Percentiles rank a stretch among this genome's conserved stretches.
Evolutionary conservation across 2,329 filamentous ascomycete genomes (phyloP).

Genomic region (Colletotrichum shisoi): DNA sequence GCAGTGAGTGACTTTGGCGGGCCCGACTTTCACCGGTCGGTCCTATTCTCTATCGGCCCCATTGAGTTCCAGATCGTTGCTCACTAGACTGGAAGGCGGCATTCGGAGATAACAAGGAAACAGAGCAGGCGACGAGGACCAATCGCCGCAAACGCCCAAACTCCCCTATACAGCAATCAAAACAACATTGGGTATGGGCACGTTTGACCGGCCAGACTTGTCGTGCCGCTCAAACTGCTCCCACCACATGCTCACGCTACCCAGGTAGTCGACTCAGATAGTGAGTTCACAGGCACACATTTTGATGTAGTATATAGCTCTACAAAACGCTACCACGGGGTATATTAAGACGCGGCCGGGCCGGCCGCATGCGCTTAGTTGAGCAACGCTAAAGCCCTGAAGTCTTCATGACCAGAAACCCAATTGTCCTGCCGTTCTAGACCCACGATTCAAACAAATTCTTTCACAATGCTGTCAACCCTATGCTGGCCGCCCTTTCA

Average conservation of each 20-base stretch:
- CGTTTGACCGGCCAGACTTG: background rate
- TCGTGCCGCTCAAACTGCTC: too few relatives aligned
- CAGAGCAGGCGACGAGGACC: background rate
- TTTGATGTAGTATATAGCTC: slow-evolving; percentile 31
- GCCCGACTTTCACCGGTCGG: slow-evolving; percentile 34
- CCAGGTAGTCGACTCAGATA: background rate
- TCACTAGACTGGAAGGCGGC: slow-evolving; percentile 1
- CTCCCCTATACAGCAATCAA: background rate
- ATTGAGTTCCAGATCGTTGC: slow-evolving; percentile 15
- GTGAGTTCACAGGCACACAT: background rate
- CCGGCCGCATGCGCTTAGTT: slow-evolving; percentile 12
- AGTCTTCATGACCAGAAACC: slow-evolving; percentile 13
- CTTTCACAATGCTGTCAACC: slow-evolving; percentile 33
- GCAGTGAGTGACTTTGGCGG: slow-evolving; percentile 19
- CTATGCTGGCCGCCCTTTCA: slow-evolving; percentile 34
- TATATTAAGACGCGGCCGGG: slow-evolving; percentile 35
- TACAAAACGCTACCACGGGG: slow-evolving; percentile 33
- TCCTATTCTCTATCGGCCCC: slow-evolving; percentile 17
- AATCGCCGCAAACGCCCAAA: slow-evolving; percentile 25
- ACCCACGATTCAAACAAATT: slow-evolving; percentile 24
- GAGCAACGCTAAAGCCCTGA: slow-evolving; percentile 11
- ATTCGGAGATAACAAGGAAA: slow-evolving; percentile 34
- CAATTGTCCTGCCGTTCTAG: slow-evolving; percentile 15
- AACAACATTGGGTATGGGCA: background rate
- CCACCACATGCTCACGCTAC: too few relatives aligned